Evolutionary conservation across 257 asterid species (phyloP).

Genomic region (Solanum commersonii): DNA sequence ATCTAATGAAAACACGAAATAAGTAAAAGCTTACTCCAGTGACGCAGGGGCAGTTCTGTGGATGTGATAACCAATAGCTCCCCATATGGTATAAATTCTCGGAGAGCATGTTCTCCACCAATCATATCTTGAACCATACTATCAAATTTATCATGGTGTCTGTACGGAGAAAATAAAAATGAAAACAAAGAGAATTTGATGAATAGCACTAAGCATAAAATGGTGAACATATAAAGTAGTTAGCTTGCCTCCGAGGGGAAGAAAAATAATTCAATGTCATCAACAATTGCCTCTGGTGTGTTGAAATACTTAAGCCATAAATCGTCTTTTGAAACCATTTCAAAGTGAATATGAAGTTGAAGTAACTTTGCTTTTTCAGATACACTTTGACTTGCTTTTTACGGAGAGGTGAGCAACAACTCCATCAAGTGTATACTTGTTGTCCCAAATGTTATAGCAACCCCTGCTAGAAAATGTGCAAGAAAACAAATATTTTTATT

Average conservation of each 20-base stretch:
- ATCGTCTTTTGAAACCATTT: conserved; percentile 43
- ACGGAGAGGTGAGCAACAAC: conserved; percentile 43
- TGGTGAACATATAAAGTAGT: neutral
- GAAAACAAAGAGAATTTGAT: neutral
- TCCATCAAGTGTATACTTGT: conserved; percentile 18
- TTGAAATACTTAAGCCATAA: conserved; percentile 62
- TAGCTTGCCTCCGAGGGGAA: conserved; percentile 46
- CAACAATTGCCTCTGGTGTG: conserved; percentile 26
- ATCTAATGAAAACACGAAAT: neutral
- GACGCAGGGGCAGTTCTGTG: conserved; percentile 36
- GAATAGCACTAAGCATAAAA: neutral
- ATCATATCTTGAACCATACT: conserved; percentile 44
- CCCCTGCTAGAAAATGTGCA: conserved; percentile 19
- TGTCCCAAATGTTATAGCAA: conserved; percentile 23
- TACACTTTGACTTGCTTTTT: conserved; percentile 36
- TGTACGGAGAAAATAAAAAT: neutral
- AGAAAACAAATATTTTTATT: neutral
- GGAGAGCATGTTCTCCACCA: conserved; percentile 38
- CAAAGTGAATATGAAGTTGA: conserved; percentile 32
- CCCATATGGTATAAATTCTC: conserved; percentile 32
- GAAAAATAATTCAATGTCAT: conserved; percentile 59
- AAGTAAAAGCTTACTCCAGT: conserved; percentile 51
- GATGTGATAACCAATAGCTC: conserved; percentile 78
- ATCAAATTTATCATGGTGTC: conserved; percentile 33
- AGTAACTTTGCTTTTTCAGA: conserved; percentile 26